Evolutionary conservation across 2,329 filamentous ascomycete genomes (phyloP).

Genomic region (Venturia nashicola): DNA sequence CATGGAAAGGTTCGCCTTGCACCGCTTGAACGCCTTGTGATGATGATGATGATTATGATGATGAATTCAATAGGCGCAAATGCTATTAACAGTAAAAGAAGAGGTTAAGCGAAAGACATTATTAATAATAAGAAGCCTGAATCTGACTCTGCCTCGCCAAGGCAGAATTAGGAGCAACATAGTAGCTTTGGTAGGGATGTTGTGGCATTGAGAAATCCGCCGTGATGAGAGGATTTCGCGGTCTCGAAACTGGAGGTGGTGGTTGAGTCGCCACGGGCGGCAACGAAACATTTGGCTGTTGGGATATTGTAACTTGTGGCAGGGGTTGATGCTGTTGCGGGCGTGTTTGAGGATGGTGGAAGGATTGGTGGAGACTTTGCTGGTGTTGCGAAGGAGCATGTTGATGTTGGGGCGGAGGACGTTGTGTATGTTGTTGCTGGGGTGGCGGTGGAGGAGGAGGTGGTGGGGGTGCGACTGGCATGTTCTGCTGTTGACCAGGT

Average conservation of each 20-base stretch:
- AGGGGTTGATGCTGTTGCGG: conserved; percentile 17
- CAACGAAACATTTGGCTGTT: conserved; percentile 24
- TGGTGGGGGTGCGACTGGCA: neutral
- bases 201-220: conserved; percentile 68
- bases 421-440: conserved; percentile 12
- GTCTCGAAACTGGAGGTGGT: neutral
- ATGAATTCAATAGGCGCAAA: neutral
- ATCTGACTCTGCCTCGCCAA: conserved; percentile 11
- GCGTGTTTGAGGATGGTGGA: conserved; percentile 17
- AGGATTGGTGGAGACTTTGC: conserved; percentile 2
- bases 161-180: conserved; percentile 55
- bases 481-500: neutral
- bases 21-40: neutral
- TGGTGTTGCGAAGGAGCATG: conserved; percentile 9
- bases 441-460: conserved; percentile 9
- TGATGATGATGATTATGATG: neutral
- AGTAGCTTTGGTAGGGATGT: conserved; percentile 72
- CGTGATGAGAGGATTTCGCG: conserved; percentile 40
- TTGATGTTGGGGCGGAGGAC: conserved; percentile 10
- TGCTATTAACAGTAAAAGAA: neutral
- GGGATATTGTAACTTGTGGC: conserved; percentile 13
- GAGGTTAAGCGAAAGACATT: neutral
- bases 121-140: conserved; percentile 4
- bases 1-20: neutral
- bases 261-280: conserved; percentile 52